Evolutionary conservation across 78 protist genomes (phyloP).

Genomic region (Diacronema lutheri): DNA sequence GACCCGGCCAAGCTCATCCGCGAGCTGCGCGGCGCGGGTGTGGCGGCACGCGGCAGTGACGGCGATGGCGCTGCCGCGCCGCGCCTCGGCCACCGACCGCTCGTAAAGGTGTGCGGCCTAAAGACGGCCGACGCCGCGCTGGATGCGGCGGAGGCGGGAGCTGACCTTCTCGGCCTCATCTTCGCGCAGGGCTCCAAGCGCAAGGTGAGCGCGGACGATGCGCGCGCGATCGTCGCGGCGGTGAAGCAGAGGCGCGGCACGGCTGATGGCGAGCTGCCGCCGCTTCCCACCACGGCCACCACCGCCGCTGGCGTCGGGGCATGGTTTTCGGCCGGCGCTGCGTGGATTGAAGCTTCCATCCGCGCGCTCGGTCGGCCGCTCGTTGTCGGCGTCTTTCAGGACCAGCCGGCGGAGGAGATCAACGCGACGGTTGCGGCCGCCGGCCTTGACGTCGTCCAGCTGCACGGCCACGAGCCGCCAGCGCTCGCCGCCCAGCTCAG

Average conservation of each 20-base stretch:
- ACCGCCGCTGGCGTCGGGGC: background rate
- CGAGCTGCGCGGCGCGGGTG: background rate
- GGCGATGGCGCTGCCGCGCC: background rate
- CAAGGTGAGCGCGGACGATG: background rate
- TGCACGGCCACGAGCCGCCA: constrained; percentile 7
- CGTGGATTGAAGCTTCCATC: background rate
- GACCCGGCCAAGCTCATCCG: background rate
- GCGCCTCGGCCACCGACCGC: too few relatives aligned
- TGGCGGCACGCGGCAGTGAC: too few relatives aligned
- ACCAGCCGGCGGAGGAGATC: constrained; percentile 12
- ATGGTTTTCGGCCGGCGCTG: background rate
- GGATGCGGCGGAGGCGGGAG: constrained; percentile 32
- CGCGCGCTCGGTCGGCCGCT: constrained; percentile 7
- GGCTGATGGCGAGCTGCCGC: background rate
- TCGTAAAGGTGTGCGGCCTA: constrained; percentile 59
- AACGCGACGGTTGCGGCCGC: background rate
- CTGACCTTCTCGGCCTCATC: constrained; percentile 54
- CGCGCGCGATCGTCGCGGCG: background rate
- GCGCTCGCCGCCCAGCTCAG: constrained; percentile 9
- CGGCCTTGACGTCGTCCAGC: constrained; percentile 21
- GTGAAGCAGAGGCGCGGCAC: background rate
- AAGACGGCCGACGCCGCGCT: constrained; percentile 3
- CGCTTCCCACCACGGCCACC: background rate
- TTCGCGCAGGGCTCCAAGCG: constrained; percentile 34
- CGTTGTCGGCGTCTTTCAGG: constrained; percentile 50